phyloP scores from a whole-genome alignment of 2,329 filamentous ascomycete genomes.

The Diaporthe citrichinensis region DNA sequence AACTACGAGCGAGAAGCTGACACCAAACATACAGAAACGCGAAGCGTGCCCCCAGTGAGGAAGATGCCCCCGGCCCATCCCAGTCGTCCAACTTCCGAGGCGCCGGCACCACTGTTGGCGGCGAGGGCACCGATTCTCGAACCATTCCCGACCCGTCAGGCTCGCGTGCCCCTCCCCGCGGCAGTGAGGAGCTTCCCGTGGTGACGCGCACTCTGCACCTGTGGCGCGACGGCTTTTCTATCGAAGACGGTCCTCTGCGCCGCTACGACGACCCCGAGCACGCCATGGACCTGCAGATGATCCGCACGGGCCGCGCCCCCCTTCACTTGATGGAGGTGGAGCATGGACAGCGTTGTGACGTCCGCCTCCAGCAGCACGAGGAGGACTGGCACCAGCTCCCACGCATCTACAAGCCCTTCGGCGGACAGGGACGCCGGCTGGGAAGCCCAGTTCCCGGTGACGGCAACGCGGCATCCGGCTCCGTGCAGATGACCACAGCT shows the following conservation, averaged over 20 bases:
- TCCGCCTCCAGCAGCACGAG: constrained; percentile 82
- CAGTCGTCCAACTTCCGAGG: constrained; percentile 71
- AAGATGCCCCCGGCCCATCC: constrained; percentile 63
- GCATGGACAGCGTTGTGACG: constrained; percentile 81
- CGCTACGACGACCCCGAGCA: constrained; percentile 86
- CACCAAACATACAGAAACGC: constrained; percentile 66
- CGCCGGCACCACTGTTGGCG: constrained; percentile 81
- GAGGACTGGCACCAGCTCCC: constrained; percentile 82
- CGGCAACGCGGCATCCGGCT: constrained; percentile 49
- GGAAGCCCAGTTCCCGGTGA: constrained; percentile 82
- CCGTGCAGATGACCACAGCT: constrained; percentile 47
- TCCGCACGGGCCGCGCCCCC: constrained; percentile 82
- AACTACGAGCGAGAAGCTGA: constrained; percentile 1
- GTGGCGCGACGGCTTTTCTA: constrained; percentile 88
- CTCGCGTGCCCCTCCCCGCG: constrained; percentile 48
- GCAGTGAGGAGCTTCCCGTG: constrained; percentile 45
- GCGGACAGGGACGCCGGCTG: constrained; percentile 79
- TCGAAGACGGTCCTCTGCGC: constrained; percentile 84
- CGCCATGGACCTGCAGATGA: constrained; percentile 79
- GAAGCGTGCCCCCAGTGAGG: constrained; percentile 54
- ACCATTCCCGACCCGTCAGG: constrained; percentile 71
- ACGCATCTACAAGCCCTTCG: constrained; percentile 82
- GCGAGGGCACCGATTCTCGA: constrained; percentile 80
- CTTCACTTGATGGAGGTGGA: constrained; percentile 84
- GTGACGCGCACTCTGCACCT: constrained; percentile 77